Conservation (phyloP, 1,284 basidiomycete genomes). For the Leccinum subspadiceum region DNA sequence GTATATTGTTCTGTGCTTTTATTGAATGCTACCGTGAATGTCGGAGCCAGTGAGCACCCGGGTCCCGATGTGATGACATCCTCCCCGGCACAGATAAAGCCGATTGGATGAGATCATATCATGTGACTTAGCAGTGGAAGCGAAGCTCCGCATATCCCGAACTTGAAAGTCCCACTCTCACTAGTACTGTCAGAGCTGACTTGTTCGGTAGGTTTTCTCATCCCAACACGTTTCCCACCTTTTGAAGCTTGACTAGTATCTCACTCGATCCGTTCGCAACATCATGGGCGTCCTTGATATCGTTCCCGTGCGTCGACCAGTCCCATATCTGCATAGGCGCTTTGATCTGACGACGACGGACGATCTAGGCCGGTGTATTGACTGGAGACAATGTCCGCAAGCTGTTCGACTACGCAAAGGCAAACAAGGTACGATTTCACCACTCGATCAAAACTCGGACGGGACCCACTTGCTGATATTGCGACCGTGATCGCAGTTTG, state of each 20-base stretch:
- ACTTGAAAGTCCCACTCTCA: not conserved
- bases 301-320: slow-evolving; percentile 48
- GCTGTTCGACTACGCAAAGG: slow-evolving; percentile 71
- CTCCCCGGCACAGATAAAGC: not conserved
- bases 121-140: slow-evolving; percentile 13
- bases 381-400: slow-evolving; percentile 73
- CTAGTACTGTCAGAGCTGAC: not conserved
- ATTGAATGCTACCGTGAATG: not conserved
- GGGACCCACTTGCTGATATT: not conserved
- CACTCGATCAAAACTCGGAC: not conserved
- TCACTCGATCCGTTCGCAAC: slow-evolving; percentile 4
- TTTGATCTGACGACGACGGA: slow-evolving; percentile 15
- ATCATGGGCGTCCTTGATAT: slow-evolving; percentile 57
- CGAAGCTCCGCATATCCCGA: not conserved
- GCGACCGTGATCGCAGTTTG: slow-evolving; percentile 46
- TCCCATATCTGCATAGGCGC: not conserved
- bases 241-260: slow-evolving; percentile 6
- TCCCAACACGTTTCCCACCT: not conserved
- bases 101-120: slow-evolving; percentile 1
- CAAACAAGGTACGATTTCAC: slow-evolving; percentile 52
- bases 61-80: no score
- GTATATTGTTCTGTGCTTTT: not conserved
- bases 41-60: not conserved
- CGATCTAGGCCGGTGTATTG: slow-evolving; percentile 65
- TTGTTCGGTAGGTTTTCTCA: slow-evolving; percentile 17